Conservation (phyloP, 177 flowering plant genomes). For the Telopea speciosissima region DNA sequence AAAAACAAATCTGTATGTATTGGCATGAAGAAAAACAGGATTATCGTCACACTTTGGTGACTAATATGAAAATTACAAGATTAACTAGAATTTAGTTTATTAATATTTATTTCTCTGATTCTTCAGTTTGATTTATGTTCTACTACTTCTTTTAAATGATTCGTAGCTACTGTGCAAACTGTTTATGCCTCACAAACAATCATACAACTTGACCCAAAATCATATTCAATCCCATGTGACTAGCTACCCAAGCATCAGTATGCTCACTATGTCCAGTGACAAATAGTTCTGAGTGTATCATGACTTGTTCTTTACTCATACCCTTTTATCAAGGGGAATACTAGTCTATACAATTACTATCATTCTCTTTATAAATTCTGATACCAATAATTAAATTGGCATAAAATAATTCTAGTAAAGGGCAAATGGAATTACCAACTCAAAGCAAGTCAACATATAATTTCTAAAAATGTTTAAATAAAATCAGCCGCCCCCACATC, state of each 20-base stretch:
- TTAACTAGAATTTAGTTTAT: too few species aligned
- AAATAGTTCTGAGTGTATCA: not conserved
- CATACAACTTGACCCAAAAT: not conserved
- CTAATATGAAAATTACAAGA: too few species aligned
- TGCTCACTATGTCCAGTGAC: not conserved
- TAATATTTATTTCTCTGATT: not conserved
- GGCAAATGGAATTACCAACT: not conserved
- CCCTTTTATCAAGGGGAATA: not conserved
- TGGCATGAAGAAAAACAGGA: too few species aligned
- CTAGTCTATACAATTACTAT: not conserved
- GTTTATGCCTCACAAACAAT: not conserved
- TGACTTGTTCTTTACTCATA: not conserved
- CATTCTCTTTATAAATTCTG: not conserved
- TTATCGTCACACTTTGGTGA: too few species aligned
- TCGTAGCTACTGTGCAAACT: not conserved
- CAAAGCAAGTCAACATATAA: not conserved
- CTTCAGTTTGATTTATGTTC: not conserved
- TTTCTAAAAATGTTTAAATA: not conserved
- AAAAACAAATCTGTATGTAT: too few species aligned
- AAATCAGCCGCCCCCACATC: slow-evolving; percentile 3
- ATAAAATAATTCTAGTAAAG: not conserved
- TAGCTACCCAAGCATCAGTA: not conserved
- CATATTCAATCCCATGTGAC: not conserved
- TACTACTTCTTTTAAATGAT: not conserved
- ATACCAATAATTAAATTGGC: not conserved